Conservation (phyloP, 495 filamentous ascomycete genomes). For the Aspergillus homomorphus region DNA sequence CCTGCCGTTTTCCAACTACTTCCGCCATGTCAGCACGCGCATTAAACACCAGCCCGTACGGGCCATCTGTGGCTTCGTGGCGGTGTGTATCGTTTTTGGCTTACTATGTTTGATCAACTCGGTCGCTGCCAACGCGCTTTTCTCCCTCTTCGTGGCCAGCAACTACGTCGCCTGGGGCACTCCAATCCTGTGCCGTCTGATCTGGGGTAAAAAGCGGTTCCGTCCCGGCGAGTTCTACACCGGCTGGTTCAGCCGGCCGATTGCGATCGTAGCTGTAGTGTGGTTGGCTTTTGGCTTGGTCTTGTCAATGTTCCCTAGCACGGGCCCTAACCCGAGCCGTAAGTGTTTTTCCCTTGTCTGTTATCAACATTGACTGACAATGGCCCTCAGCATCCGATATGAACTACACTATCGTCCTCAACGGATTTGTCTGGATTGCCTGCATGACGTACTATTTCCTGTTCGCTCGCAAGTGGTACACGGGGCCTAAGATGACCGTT, state of each 20-base stretch:
- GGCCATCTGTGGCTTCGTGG: slow-evolving; percentile 51
- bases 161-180: slow-evolving; percentile 58
- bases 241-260: slow-evolving; percentile 43
- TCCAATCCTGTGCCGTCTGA: slow-evolving; percentile 56
- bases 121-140: slow-evolving; percentile 56
- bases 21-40: slow-evolving; percentile 48
- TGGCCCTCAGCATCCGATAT: slow-evolving; percentile 45
- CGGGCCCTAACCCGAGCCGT: slow-evolving; percentile 49
- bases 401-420: slow-evolving; percentile 68
- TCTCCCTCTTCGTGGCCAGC: slow-evolving; percentile 55
- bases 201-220: slow-evolving; percentile 58
- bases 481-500: slow-evolving; percentile 68
- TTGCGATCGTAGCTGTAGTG: slow-evolving; percentile 49
- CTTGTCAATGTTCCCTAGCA: slow-evolving; percentile 54
- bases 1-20: slow-evolving; percentile 56
- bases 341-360: slow-evolving; percentile 16
- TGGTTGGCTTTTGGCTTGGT: slow-evolving; percentile 55
- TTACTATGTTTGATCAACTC: slow-evolving; percentile 53
- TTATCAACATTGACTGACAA: not conserved
- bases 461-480: slow-evolving; percentile 68
- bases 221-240: slow-evolving; percentile 56
- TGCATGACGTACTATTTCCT: slow-evolving; percentile 62
- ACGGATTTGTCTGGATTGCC: slow-evolving; percentile 60
- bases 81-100: slow-evolving; percentile 51
- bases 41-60: slow-evolving; percentile 56